A percentile compares a stretch with the other conserved stretches of the same genome.
Evolutionary conservation across 768 basidiomycete species (phyloP).

Genomic region (Lyophyllum semitale): DNA sequence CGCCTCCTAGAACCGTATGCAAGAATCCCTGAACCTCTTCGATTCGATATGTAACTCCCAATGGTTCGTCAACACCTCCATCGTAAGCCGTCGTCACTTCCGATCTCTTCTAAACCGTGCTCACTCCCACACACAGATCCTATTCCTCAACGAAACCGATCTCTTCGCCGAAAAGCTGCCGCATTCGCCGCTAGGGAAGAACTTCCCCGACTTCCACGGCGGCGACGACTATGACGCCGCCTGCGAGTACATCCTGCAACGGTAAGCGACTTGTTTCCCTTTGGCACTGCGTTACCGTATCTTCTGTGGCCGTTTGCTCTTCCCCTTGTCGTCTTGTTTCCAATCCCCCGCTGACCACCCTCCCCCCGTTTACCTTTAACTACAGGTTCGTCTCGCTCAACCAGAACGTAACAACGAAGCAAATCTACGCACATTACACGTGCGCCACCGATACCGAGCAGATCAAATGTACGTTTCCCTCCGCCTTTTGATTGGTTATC

Average conservation of each 20-base stretch:
- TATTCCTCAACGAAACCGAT: conserved; percentile 95
- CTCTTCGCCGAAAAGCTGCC: conserved; percentile 90
- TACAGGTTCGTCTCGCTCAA: neutral
- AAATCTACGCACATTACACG: neutral
- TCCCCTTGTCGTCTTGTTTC: too few relatives aligned
- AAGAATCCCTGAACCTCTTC: conserved; percentile 90
- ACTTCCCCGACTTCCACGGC: conserved; percentile 88
- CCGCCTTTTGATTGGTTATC: too few relatives aligned
- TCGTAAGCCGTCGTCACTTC: conserved; percentile 43
- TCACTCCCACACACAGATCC: conserved; percentile 50
- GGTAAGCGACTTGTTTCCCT: conserved; percentile 24
- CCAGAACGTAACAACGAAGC: neutral
- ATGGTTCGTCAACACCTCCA: conserved; percentile 93
- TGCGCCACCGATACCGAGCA: neutral
- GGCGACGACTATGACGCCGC: conserved; percentile 86
- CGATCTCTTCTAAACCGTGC: neutral
- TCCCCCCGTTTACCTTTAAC: neutral
- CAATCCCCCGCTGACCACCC: neutral
- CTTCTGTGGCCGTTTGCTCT: too few relatives aligned
- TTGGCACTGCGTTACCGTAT: too few relatives aligned
- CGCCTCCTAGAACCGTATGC: conserved; percentile 87
- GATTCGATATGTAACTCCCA: conserved; percentile 96
- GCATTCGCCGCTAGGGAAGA: conserved; percentile 73
- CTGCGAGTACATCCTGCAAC: conserved; percentile 66
- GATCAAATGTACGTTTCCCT: neutral